Evolutionary conservation across 768 basidiomycete species (phyloP).

Genomic region (Lyophyllum shimeji): DNA sequence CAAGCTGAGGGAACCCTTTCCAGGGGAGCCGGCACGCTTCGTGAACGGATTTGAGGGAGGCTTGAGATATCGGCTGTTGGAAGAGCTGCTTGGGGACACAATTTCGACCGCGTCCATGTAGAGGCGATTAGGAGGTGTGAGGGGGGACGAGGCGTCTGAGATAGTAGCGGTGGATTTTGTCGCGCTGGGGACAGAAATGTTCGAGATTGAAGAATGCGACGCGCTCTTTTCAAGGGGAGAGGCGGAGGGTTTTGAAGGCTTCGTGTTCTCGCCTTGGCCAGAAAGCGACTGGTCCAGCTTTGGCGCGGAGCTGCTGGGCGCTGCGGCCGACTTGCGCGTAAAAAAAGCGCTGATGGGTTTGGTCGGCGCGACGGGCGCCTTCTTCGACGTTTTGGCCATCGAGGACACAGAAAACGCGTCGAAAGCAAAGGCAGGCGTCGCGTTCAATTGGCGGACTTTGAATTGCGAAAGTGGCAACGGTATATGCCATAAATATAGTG

Average conservation of each 20-base stretch:
- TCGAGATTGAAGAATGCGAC: conserved; percentile 7
- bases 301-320: conserved; percentile 11
- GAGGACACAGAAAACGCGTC: conserved; percentile 18
- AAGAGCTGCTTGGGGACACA: conserved; percentile 17
- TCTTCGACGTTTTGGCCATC: conserved; percentile 32
- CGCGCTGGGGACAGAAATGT: background rate
- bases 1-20: conserved; percentile 2
- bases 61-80: conserved; percentile 7
- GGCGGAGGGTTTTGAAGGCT: conserved; percentile 1
- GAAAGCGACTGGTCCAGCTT: conserved; percentile 6
- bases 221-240: conserved; percentile 7
- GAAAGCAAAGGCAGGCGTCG: background rate
- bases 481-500: background rate
- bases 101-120: conserved; percentile 20
- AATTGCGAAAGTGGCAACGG: background rate
- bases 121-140: conserved; percentile 4
- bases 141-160: conserved; percentile 19
- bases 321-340: conserved; percentile 24
- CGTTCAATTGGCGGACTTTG: conserved; percentile 11
- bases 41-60: conserved; percentile 1
- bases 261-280: conserved; percentile 10
- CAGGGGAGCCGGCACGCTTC: conserved; percentile 3
- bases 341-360: conserved; percentile 50
- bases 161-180: conserved; percentile 16
- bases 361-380: conserved; percentile 19